A percentile compares a stretch with the other conserved stretches of the same genome.
These are phyloP conservation scores for Hypocreales sp. DNA, from an alignment of 2,329 filamentous ascomycete species.

Conservation along the genomic window DNA sequence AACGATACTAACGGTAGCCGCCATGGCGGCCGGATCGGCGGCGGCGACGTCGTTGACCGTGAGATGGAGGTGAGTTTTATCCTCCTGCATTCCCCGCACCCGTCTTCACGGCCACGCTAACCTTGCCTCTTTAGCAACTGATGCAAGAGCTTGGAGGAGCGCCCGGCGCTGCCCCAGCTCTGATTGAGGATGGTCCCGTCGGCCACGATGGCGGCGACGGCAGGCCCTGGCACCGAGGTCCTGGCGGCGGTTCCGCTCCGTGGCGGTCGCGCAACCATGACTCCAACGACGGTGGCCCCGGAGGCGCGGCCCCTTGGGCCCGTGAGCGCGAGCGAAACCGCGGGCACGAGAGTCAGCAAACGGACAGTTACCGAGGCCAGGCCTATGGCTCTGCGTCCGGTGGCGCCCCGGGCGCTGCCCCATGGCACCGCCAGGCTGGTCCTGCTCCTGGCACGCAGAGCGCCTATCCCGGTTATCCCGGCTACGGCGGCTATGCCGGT, in stretches of 20 bases:
- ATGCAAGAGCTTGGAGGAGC: slow-evolving; percentile 92
- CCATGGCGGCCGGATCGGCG: slow-evolving; percentile 48
- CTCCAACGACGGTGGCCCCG: slow-evolving; percentile 26
- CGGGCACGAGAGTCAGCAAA: slow-evolving; percentile 23
- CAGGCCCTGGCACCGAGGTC: slow-evolving; percentile 81
- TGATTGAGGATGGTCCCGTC: slow-evolving; percentile 70
- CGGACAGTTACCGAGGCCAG: slow-evolving; percentile 10
- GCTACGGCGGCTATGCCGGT: slow-evolving; percentile 31
- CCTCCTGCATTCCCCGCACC: too few relatives aligned
- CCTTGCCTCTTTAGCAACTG: too few relatives aligned
- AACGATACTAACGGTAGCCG: slow-evolving; percentile 46
- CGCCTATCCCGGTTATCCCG: slow-evolving; percentile 38
- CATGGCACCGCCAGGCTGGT: slow-evolving; percentile 35
- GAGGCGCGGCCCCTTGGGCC: slow-evolving; percentile 43
- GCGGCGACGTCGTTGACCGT: slow-evolving; percentile 73
- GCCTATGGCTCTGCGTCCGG: slow-evolving; percentile 3
- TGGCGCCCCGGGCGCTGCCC: slow-evolving; percentile 13
- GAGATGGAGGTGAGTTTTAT: slow-evolving; percentile 69
- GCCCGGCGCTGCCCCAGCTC: slow-evolving; percentile 50
- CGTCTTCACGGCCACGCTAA: too few relatives aligned
- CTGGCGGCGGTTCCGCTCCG: slow-evolving; percentile 69
- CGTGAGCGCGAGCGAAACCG: slow-evolving; percentile 46
- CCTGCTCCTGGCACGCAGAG: slow-evolving; percentile 36
- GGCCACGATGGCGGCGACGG: slow-evolving; percentile 40
- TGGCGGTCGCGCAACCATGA: slow-evolving; percentile 50